Conservation (phyloP, 2,329 filamentous ascomycete species). For the Hypoxylon sp. region DNA sequence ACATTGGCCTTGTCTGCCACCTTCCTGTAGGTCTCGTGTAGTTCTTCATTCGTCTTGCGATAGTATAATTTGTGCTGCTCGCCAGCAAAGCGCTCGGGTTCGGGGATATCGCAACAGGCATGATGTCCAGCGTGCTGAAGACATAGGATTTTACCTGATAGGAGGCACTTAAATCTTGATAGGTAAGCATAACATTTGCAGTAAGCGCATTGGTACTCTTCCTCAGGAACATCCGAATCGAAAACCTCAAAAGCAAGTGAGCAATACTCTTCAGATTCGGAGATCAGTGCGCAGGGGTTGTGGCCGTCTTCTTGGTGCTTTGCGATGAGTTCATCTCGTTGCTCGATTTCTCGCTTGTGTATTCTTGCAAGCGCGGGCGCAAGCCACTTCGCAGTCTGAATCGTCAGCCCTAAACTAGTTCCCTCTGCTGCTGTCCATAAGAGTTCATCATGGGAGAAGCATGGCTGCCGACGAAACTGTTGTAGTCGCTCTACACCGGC, state of each 20-base stretch:
- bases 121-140: constrained; percentile 82
- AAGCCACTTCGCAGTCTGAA: constrained; percentile 95
- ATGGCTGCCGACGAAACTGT: constrained; percentile 89
- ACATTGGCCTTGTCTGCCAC: constrained; percentile 87
- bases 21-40: constrained; percentile 76
- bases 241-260: constrained; percentile 72
- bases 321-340: constrained; percentile 75
- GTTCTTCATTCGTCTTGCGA: constrained; percentile 78
- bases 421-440: constrained; percentile 89
- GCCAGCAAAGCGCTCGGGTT: constrained; percentile 75
- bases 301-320: constrained; percentile 69
- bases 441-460: constrained; percentile 96
- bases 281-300: constrained; percentile 66
- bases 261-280: constrained; percentile 64
- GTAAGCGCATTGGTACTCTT: constrained; percentile 90
- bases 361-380: constrained; percentile 87
- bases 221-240: constrained; percentile 83
- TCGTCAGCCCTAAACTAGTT: constrained; percentile 74
- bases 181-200: constrained; percentile 95
- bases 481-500: constrained; percentile 87
- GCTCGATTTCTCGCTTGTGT: constrained; percentile 75
- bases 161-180: constrained; percentile 87
- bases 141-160: constrained; percentile 84
- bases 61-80: constrained; percentile 80
- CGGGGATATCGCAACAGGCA: constrained; percentile 79